A percentile compares a stretch with the other conserved stretches of the same genome.
phyloP scores from a whole-genome alignment of 75 land plant species.

The Selaginella tamariscina region DNA sequence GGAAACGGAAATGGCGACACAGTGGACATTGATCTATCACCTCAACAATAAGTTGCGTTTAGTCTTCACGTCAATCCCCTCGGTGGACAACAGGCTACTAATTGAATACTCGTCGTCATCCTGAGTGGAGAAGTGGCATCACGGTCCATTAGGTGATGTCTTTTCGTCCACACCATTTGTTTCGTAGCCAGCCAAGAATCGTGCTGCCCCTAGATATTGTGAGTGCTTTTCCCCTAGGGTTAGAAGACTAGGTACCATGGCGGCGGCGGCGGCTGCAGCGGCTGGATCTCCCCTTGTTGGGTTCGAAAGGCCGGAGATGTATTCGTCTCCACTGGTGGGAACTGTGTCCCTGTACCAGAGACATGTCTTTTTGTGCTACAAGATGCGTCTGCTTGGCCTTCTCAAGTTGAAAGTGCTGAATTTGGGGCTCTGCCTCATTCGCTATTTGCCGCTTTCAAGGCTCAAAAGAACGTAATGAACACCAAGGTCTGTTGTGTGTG shows the following conservation, averaged over 20 bases:
- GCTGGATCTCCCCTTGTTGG: too few relatives aligned
- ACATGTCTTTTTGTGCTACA: conserved; percentile 82
- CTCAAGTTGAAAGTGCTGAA: conserved; percentile 58
- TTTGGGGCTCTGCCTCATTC: conserved; percentile 68
- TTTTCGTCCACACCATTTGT: too few relatives aligned
- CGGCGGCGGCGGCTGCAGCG: not conserved
- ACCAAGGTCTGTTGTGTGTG: conserved; percentile 34
- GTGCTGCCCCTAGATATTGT: not conserved
- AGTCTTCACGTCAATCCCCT: conserved; percentile 75
- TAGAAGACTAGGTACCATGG: too few relatives aligned
- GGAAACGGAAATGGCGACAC: conserved; percentile 97
- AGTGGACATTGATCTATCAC: conserved; percentile 85
- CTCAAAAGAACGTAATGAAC: conserved; percentile 48
- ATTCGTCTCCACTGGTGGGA: conserved; percentile 45
- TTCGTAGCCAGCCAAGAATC: not conserved
- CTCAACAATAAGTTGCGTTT: conserved; percentile 84
- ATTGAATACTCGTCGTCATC: conserved; percentile 58
- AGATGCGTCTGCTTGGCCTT: conserved; percentile 73
- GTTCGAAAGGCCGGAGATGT: conserved; percentile 57
- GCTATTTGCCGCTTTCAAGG: conserved; percentile 47
- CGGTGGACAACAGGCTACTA: conserved; percentile 59
- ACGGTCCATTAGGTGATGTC: not conserved
- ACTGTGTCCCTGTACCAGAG: conserved; percentile 59
- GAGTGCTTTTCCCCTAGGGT: too few relatives aligned
- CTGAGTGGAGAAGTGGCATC: not conserved